Evolutionary conservation across 352 stramenopile species (phyloP).

Genomic region (Globisporangium polare): DNA sequence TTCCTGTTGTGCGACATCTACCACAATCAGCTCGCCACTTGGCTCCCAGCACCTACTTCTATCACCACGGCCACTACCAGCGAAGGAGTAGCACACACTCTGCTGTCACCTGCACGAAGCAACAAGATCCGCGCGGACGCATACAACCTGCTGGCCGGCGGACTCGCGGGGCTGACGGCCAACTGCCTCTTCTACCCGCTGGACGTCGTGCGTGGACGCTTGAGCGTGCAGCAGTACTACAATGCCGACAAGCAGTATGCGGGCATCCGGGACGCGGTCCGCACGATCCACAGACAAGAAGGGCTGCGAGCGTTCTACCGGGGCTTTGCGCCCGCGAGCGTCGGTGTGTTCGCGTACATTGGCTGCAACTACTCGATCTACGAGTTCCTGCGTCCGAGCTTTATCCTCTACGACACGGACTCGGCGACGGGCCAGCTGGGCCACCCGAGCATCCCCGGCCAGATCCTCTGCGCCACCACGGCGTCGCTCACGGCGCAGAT

Average conservation of each 20-base stretch:
- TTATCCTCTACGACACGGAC: slow-evolving; percentile 74
- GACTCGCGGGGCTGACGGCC: slow-evolving; percentile 61
- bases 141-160: slow-evolving; percentile 59
- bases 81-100: not conserved
- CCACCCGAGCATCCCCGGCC: slow-evolving; percentile 64
- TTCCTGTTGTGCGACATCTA: slow-evolving; percentile 74
- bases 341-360: slow-evolving; percentile 82
- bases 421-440: slow-evolving; percentile 45
- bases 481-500: slow-evolving; percentile 70
- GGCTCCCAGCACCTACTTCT: slow-evolving; percentile 15
- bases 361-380: slow-evolving; percentile 84
- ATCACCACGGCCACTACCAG: slow-evolving; percentile 4
- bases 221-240: slow-evolving; percentile 73
- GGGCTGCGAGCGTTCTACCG: slow-evolving; percentile 65
- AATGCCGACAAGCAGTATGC: slow-evolving; percentile 30
- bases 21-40: slow-evolving; percentile 38
- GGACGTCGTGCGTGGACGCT: slow-evolving; percentile 66
- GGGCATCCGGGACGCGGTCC: slow-evolving; percentile 53
- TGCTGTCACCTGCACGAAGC: not conserved
- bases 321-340: slow-evolving; percentile 60
- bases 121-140: slow-evolving; percentile 33
- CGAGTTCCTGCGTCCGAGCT: slow-evolving; percentile 74
- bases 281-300: slow-evolving; percentile 42
- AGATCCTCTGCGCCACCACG: slow-evolving; percentile 73
- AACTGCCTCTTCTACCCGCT: slow-evolving; percentile 75